phyloP scores from a whole-genome alignment of 225 moss, liverwort and hornwort genomes.

The Pleurozium schreberi region DNA sequence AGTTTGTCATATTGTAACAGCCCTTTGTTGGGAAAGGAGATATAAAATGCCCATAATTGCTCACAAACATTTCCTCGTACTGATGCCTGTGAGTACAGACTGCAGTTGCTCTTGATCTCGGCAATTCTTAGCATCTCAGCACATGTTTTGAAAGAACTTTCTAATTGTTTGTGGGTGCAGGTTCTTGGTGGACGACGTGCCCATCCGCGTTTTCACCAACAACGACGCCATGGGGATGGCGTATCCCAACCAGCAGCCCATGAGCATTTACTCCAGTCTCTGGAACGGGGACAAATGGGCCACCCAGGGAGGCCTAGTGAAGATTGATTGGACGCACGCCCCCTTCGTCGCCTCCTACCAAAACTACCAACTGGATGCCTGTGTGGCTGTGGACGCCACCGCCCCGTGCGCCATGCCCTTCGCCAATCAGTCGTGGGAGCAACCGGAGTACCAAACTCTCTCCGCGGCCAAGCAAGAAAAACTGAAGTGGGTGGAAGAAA shows the following conservation, averaged over 20 bases:
- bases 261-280: conserved; percentile 66
- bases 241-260: conserved; percentile 61
- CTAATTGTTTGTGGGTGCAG: conserved; percentile 16
- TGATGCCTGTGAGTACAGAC: not conserved
- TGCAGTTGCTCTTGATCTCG: not conserved
- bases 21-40: not conserved
- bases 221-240: conserved; percentile 64
- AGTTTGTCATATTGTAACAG: not conserved
- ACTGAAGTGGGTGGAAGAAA: conserved; percentile 76
- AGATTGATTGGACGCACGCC: conserved; percentile 67
- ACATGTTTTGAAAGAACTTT: no score
- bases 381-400: conserved; percentile 8
- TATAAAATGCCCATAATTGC: not conserved
- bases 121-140: not conserved
- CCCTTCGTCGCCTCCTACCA: conserved; percentile 69
- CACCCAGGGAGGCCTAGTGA: conserved; percentile 66
- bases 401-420: conserved; percentile 2
- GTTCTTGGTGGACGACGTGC: conserved; percentile 69
- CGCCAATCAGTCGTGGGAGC: conserved; percentile 20
- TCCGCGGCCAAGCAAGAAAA: conserved; percentile 36
- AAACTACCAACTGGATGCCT: conserved; percentile 57
- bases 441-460: conserved; percentile 35
- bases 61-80: not conserved
- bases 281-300: conserved; percentile 94
- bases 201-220: conserved; percentile 70